Evolutionary conservation across 140 eudicot species (phyloP).

Genomic region (Cichorium intybus): DNA sequence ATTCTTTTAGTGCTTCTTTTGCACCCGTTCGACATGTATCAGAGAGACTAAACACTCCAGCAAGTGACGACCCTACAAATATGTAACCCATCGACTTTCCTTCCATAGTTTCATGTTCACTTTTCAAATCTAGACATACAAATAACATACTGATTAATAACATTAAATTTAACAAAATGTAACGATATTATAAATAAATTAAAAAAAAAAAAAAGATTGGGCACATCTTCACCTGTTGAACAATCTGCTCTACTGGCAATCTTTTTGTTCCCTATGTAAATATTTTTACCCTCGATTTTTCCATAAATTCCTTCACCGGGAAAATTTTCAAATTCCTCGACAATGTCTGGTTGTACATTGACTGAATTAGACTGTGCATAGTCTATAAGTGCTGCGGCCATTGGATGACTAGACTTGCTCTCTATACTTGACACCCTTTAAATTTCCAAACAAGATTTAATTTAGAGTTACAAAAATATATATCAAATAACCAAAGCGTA

Average conservation of each 20-base stretch:
- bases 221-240: conserved; percentile 39
- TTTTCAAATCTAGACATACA: conserved; percentile 35
- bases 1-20: conserved; percentile 65
- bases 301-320: conserved; percentile 97
- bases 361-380: conserved; percentile 47
- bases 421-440: conserved; percentile 87
- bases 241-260: conserved; percentile 67
- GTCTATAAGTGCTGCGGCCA: conserved; percentile 75
- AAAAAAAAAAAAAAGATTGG: not conserved
- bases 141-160: conserved; percentile 1
- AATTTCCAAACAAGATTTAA: not conserved
- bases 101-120: conserved; percentile 33
- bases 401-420: conserved; percentile 95
- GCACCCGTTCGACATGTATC: conserved; percentile 89
- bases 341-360: conserved; percentile 62
- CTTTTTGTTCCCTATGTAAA: conserved; percentile 71
- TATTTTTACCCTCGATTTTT: conserved; percentile 54
- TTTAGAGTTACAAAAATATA: not conserved
- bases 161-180: not conserved
- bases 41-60: conserved; percentile 70
- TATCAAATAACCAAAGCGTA: not conserved
- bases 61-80: conserved; percentile 47
- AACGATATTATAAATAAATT: not conserved
- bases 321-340: conserved; percentile 71
- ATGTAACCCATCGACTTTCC: conserved; percentile 75